These are phyloP conservation scores for Sporothrix protearum DNA, from an alignment of 2,329 filamentous ascomycete genomes.

Conservation along the genomic window DNA sequence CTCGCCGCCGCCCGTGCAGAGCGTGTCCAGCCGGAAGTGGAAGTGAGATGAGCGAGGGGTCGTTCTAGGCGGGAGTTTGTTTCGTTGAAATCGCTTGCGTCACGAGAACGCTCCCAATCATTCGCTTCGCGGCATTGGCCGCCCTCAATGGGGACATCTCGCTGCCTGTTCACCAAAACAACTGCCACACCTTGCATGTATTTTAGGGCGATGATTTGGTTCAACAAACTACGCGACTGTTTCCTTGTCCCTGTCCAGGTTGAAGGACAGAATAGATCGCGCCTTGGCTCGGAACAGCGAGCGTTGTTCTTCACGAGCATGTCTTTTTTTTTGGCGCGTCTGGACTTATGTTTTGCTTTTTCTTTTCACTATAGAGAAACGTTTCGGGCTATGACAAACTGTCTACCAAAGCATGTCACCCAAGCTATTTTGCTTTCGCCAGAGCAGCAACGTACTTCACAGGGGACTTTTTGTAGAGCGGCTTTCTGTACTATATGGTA, in stretches of 20 bases:
- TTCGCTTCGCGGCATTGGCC: not conserved
- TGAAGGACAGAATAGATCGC: not conserved
- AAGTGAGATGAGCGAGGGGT: slow-evolving; percentile 29
- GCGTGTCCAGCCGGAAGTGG: slow-evolving; percentile 36
- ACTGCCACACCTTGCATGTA: too few species aligned
- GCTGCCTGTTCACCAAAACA: too few species aligned
- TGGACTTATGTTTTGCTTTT: not conserved
- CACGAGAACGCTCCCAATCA: too few species aligned
- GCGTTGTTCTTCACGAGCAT: not conserved
- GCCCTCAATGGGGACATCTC: not conserved
- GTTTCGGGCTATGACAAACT: not conserved
- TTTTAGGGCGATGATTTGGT: too few species aligned
- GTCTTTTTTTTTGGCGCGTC: not conserved
- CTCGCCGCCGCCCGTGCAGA: slow-evolving; percentile 50
- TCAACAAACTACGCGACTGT: not conserved
- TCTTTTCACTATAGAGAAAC: not conserved
- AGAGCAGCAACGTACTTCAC: not conserved
- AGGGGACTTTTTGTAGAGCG: not conserved
- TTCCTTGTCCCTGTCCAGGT: not conserved
- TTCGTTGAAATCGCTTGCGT: too few species aligned
- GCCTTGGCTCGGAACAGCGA: not conserved
- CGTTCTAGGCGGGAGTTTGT: too few species aligned
- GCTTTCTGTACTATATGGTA: not conserved
- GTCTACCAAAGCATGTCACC: not conserved
- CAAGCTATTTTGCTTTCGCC: not conserved